These are phyloP conservation scores for Penicillium sp. DNA, from an alignment of 2,329 filamentous ascomycete species.

Conservation along the genomic window DNA sequence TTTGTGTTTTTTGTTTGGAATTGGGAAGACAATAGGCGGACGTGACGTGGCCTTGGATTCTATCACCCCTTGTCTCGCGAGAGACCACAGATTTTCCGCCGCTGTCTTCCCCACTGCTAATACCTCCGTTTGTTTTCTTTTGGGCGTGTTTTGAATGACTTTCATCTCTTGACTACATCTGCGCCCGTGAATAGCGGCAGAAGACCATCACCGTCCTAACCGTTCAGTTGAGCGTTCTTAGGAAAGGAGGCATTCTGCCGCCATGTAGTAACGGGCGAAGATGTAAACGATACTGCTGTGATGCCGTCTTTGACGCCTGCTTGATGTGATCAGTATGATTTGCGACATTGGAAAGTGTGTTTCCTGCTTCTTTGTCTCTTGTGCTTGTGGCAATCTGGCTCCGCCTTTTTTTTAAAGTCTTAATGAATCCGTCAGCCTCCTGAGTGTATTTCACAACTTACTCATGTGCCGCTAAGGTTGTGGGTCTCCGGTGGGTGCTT, in stretches of 20 bases:
- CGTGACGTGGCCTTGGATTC: conserved; percentile 28
- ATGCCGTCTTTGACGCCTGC: conserved; percentile 21
- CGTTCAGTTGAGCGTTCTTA: conserved; percentile 3
- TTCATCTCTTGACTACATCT: conserved; percentile 26
- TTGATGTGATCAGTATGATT: conserved; percentile 1
- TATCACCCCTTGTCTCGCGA: conserved; percentile 25
- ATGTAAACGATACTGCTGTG: conserved; percentile 41
- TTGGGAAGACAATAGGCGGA: conserved; percentile 22
- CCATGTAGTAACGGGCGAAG: conserved; percentile 27
- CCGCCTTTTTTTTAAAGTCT: not conserved
- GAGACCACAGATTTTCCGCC: conserved; percentile 23
- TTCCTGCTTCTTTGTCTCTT: not conserved
- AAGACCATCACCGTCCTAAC: conserved; percentile 14
- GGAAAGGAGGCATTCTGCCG: conserved; percentile 17
- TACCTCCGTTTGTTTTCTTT: conserved; percentile 32
- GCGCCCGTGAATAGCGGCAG: conserved; percentile 25
- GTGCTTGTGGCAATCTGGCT: not conserved
- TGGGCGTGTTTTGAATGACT: conserved; percentile 29
- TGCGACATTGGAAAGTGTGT: conserved; percentile 4
- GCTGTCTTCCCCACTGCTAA: conserved; percentile 32
- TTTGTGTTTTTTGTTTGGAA: conserved; percentile 25
- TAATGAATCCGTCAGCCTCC: not conserved
- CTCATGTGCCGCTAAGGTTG: not conserved
- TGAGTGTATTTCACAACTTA: not conserved
- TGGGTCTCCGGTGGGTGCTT: too few species aligned